phyloP scores from a whole-genome alignment of 2,329 filamentous ascomycete genomes.

The Venturia asperata region DNA sequence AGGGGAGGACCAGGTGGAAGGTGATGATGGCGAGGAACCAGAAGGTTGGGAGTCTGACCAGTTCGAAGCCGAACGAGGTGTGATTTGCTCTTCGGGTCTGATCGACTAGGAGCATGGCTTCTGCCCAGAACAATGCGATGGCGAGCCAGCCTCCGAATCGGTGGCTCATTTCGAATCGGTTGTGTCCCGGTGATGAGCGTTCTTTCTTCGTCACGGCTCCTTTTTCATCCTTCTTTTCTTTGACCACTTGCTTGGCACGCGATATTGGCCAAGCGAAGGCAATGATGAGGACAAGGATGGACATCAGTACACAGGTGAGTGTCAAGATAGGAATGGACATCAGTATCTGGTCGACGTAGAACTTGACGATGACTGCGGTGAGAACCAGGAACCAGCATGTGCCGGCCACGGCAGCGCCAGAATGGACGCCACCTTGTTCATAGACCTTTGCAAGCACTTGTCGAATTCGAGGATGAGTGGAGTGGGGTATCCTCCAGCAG shows the following conservation, averaged over 20 bases:
- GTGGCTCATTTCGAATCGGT: conserved; percentile 31
- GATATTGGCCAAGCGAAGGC: conserved; percentile 26
- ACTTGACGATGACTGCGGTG: conserved; percentile 28
- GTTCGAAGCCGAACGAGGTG: conserved; percentile 32
- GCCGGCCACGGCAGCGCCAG: conserved; percentile 32
- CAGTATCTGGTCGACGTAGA: conserved; percentile 23
- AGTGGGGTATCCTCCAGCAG: conserved; percentile 29
- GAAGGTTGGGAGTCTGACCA: conserved; percentile 48
- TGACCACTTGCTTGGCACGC: conserved; percentile 21
- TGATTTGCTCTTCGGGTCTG: conserved; percentile 23
- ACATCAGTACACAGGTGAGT: conserved; percentile 24
- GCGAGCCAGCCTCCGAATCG: conserved; percentile 31
- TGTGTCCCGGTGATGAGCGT: conserved; percentile 24
- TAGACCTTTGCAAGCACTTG: conserved; percentile 35
- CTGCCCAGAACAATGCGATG: conserved; percentile 30
- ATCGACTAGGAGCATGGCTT: conserved; percentile 21
- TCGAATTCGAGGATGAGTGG: conserved; percentile 31
- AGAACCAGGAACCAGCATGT: conserved; percentile 41
- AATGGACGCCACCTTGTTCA: conserved; percentile 36
- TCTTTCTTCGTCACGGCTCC: background rate
- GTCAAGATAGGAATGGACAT: conserved; percentile 23
- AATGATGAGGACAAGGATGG: conserved; percentile 26
- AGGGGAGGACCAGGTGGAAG: conserved; percentile 60
- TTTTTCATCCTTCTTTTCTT: background rate
- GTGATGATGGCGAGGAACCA: conserved; percentile 64